Conservation (phyloP, 495 filamentous ascomycete species). For the Xylaria telfairii region DNA sequence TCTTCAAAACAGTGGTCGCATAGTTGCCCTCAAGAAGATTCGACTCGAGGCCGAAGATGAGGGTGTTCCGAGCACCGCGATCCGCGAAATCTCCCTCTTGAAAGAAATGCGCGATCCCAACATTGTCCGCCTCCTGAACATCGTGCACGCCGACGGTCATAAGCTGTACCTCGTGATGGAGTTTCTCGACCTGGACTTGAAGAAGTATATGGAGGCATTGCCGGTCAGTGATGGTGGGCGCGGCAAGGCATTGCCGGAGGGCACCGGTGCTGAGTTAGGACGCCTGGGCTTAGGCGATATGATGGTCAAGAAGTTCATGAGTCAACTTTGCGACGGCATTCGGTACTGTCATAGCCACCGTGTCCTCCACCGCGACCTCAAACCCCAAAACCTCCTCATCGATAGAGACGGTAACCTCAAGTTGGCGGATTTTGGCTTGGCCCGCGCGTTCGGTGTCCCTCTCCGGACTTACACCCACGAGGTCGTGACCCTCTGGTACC, state of each 20-base stretch:
- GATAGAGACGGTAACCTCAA: constrained; percentile 95
- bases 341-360: constrained; percentile 96
- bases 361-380: constrained; percentile 92
- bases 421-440: constrained; percentile 95
- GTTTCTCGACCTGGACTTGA: constrained; percentile 91
- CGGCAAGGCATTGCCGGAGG: constrained; percentile 86
- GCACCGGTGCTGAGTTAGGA: constrained; percentile 67
- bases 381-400: constrained; percentile 97
- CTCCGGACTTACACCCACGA: constrained; percentile 98
- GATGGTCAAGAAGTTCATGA: constrained; percentile 99
- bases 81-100: constrained; percentile 93
- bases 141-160: constrained; percentile 95
- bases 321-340: constrained; percentile 87
- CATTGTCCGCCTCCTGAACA: constrained; percentile 90
- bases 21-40: constrained; percentile 98
- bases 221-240: constrained; percentile 88
- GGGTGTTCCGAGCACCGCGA: constrained; percentile 94
- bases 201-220: constrained; percentile 99
- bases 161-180: constrained; percentile 96
- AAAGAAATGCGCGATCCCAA: constrained; percentile 98
- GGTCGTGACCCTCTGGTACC: constrained; percentile 98
- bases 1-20: constrained; percentile 74
- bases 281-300: constrained; percentile 80
- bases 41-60: constrained; percentile 97
- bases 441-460: constrained; percentile 94